Evolutionary conservation across 306 rosid species (phyloP).

Genomic region (Macrotyloma uniflorum): DNA sequence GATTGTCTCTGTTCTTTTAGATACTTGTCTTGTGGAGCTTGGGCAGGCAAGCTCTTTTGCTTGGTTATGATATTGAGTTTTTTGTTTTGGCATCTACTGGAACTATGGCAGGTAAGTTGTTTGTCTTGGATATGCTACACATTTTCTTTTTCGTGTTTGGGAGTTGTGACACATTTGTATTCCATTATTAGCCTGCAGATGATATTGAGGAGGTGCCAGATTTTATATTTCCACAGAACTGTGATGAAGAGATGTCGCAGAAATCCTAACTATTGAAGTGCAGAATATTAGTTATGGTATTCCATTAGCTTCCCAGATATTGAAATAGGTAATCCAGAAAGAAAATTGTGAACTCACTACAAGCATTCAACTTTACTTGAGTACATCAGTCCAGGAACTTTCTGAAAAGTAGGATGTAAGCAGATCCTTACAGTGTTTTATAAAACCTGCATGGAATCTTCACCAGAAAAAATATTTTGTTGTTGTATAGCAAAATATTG

Average conservation of each 20-base stretch:
- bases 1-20: slow-evolving; percentile 43
- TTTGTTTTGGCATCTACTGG: slow-evolving; percentile 71
- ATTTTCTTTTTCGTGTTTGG: neutral
- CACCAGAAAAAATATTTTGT: neutral
- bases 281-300: slow-evolving; percentile 4
- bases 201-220: slow-evolving; percentile 70
- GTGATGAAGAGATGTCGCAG: slow-evolving; percentile 37
- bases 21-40: slow-evolving; percentile 75
- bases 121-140: slow-evolving; percentile 7
- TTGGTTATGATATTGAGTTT: slow-evolving; percentile 76
- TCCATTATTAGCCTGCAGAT: slow-evolving; percentile 62
- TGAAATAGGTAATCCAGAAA: neutral
- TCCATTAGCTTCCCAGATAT: neutral
- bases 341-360: neutral
- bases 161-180: neutral
- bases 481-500: neutral
- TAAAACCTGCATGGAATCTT: neutral
- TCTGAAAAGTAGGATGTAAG: neutral
- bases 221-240: slow-evolving; percentile 43
- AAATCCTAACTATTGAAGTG: slow-evolving; percentile 20
- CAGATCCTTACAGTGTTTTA: neutral
- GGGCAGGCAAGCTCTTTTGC: slow-evolving; percentile 87
- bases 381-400: neutral
- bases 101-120: slow-evolving; percentile 67
- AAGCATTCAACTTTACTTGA: neutral